Base-by-base conservation (phyloP, 768 basidiomycete genomes). In the Termitomyces sp. region DNA sequence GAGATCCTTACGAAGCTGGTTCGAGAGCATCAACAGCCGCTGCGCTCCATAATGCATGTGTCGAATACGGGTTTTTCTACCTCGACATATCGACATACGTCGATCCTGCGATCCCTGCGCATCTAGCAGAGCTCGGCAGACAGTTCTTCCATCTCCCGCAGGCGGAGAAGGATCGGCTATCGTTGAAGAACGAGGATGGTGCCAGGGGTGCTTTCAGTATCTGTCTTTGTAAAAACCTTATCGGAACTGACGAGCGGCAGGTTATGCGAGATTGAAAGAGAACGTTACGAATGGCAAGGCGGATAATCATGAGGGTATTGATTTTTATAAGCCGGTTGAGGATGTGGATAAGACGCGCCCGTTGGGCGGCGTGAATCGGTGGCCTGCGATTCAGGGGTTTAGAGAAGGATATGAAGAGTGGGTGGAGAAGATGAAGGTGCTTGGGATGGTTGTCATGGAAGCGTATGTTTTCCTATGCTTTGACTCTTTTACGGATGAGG, bases 1-100 rank as follows among this genome's bases (percentile, higher is more conserved):
- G 68, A 13, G 71, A 73, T 52, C 69, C 71, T 8, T 58, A 66
- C 36, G 68, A 71, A 39, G 51, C 63, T 4, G 72, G 74, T 33
- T 76, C 78, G 24, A 78, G 82, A 46, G 70, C 73, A 15, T 73
- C 78, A 4, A 75, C 78, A 1, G 78, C 82, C 27, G 77, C 78
- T 12, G 82, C 84, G 0, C 72, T 95, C 18, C 93, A 93, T 65
- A 68, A 73, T 0, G 91, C 92, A 8, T 92, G 91, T 65, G 67
- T 89, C 22, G 76, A 89, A 55, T 91, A 84, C 57, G 94, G 94
- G 0, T 96, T 96, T 79, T 95, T 96, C 75, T 96, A 95, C 71
- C 77, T 95, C 48, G 82, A 93, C 60, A 75, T 93, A 47, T 81
- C 84, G 2, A 72, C 78, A 4, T 89, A 77, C 63, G 71, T 87